Evolutionary conservation across 2,329 filamentous ascomycete genomes (phyloP).

Genomic region (Stachybotrys echinatus): DNA sequence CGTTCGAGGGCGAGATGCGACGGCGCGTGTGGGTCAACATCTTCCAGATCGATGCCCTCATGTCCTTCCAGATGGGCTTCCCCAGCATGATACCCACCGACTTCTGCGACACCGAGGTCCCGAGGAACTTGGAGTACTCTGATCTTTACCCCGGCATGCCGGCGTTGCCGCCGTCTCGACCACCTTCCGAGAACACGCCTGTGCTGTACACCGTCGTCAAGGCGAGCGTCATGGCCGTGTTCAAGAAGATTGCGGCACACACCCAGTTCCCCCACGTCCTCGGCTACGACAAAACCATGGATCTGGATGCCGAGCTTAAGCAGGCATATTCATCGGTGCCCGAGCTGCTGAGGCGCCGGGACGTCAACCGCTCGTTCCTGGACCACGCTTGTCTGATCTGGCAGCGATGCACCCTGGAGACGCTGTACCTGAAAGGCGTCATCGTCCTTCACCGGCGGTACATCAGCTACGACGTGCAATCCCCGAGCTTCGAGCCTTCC

Average conservation of each 20-base stretch:
- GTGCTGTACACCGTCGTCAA: constrained; percentile 22
- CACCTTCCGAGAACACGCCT: constrained; percentile 10
- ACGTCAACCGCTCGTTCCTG: constrained; percentile 18
- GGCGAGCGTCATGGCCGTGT: constrained; percentile 15
- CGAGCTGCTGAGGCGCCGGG: constrained; percentile 13
- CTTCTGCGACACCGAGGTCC: constrained; percentile 12
- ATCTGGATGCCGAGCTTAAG: constrained; percentile 14
- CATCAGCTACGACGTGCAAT: constrained; percentile 11
- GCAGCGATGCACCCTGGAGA: constrained; percentile 20
- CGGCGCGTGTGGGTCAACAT: constrained; percentile 39
- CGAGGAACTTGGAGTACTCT: constrained; percentile 13
- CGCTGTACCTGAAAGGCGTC: constrained; percentile 22
- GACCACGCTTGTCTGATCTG: constrained; percentile 18
- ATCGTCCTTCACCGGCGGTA: constrained; percentile 25
- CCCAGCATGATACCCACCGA: constrained; percentile 36
- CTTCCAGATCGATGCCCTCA: constrained; percentile 36
- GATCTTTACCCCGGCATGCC: constrained; percentile 9
- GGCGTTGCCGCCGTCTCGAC: constrained; percentile 10
- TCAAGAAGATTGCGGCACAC: constrained; percentile 15
- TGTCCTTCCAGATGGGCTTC: constrained; percentile 41
- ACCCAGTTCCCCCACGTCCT: constrained; percentile 6
- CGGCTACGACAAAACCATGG: constrained; percentile 9
- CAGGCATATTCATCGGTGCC: constrained; percentile 16
- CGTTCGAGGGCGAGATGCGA: constrained; percentile 43
- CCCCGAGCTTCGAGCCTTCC: constrained; percentile 9